Base-by-base conservation (phyloP, 352 stramenopile genomes). In the Peronospora destructor region DNA sequence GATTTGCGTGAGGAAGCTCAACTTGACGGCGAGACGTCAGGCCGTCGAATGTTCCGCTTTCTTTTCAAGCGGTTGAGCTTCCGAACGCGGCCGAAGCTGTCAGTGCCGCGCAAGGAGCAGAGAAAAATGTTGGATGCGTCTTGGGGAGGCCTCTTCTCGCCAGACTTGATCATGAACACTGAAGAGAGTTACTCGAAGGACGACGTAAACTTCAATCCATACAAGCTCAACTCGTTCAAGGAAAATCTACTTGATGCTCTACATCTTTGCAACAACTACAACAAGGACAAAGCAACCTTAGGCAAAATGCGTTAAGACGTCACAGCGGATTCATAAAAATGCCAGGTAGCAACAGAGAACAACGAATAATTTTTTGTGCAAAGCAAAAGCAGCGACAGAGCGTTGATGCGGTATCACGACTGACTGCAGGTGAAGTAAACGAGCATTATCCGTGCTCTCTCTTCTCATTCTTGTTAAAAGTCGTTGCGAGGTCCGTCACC, bases 141-240 rank as follows among this genome's bases (percentile, higher is more conserved):
- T 0, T 92, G 81, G 81, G 81, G 81, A 14, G 81, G 78, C 3
- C 52, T 88, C 25, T 88, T 87, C 52, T 75, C 73, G 1, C 61
- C 76, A 0, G 78, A 91, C 35, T 59, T 61, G 13, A 86, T 89
- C 49, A 66, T 87, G 45, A 87, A 89, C 62, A 86, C 71, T 0
- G 77, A 87, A 44, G 64, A 84, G 45, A 62, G 53, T 13, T 88
- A 84, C 53, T 85, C 81, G 0, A 61, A 65, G 26, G 73, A 73
- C n/a, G 78, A 89, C 32, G 77, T 92, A 14, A 66, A 87, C 33
- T 86, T 60, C 52, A 92, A 92, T 38, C 81, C 81, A 37, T 92
- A 92, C 65, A 68, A 89, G 34, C 61, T 74, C 12, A 55, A 53
- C 10, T 71, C 66, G 42, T 84, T 87, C 45, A 74, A 57, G 57